A percentile compares a stretch with the other conserved stretches of the same genome.
Conservation (phyloP, 1,284 basidiomycete genomes). For the Stygiomarasmius scandens region DNA sequence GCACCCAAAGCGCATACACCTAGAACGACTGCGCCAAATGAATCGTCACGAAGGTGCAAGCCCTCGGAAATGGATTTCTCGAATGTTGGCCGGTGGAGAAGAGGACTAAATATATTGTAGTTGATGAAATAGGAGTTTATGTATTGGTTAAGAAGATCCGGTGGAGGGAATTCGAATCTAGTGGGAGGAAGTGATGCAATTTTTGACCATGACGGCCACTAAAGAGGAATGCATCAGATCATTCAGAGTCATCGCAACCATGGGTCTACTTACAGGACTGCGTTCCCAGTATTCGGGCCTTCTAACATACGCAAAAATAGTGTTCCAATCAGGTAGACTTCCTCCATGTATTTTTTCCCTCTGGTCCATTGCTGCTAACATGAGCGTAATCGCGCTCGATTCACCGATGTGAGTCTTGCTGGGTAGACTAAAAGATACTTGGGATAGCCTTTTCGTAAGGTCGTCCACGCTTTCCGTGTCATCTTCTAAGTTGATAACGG, state of each 20-base stretch:
- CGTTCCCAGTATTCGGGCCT: neutral
- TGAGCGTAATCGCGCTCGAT: neutral
- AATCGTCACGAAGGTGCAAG: constrained; percentile 50
- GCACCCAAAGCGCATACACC: constrained; percentile 66
- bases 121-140: constrained; percentile 61
- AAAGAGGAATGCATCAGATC: neutral
- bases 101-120: constrained; percentile 51
- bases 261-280: neutral
- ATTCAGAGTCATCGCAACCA: neutral
- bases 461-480: neutral
- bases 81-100: constrained; percentile 68
- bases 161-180: constrained; percentile 45
- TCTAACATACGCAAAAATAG: neutral
- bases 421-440: neutral
- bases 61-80: constrained; percentile 49
- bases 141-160: constrained; percentile 51
- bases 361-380: neutral
- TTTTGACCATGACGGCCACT: constrained; percentile 8
- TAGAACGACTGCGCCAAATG: constrained; percentile 62
- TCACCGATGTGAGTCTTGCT: constrained; percentile 1
- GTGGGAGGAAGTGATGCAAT: neutral
- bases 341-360: neutral
- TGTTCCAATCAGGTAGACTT: neutral
- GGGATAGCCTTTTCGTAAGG: neutral
- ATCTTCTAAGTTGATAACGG: neutral